Evolutionary conservation across 148 eudicot genomes (phyloP).

Genomic region (Camellia japonica): DNA sequence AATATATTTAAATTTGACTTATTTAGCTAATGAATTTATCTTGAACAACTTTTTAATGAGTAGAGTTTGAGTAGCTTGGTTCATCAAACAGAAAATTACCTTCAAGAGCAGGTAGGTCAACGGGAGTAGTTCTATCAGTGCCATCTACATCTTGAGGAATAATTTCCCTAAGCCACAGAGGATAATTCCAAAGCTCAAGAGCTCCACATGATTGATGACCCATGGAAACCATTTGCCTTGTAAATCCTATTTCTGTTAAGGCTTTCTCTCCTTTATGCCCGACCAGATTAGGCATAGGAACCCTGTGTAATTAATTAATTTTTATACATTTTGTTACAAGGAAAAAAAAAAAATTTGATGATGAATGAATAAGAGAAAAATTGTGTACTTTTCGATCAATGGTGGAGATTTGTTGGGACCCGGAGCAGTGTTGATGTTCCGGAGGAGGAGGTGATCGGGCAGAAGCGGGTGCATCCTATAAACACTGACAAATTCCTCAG

Average conservation of each 20-base stretch:
- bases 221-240: constrained; percentile 40
- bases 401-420: constrained; percentile 43
- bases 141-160: constrained; percentile 35
- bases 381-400: constrained; percentile 20
- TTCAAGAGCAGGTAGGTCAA: constrained; percentile 45
- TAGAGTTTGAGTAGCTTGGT: too few species aligned
- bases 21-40: too few species aligned
- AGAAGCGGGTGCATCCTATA: constrained; percentile 47
- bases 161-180: constrained; percentile 34
- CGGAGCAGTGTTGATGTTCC: constrained; percentile 23
- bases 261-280: constrained; percentile 28
- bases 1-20: neutral
- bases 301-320: constrained; percentile 9
- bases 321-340: too few species aligned
- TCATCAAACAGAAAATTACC: constrained; percentile 3
- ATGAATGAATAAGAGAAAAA: too few species aligned
- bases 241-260: constrained; percentile 28
- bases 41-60: too few species aligned
- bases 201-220: constrained; percentile 48
- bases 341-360: too few species aligned
- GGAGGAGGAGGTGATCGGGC: constrained; percentile 34
- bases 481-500: constrained; percentile 47
- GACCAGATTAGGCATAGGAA: constrained; percentile 27
- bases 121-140: constrained; percentile 31
- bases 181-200: constrained; percentile 47